Percentiles rank a stretch among this genome's conserved stretches.
Evolutionary conservation across 129 eudicot genomes (phyloP).

Genomic region (Gnaphalium uliginosum): DNA sequence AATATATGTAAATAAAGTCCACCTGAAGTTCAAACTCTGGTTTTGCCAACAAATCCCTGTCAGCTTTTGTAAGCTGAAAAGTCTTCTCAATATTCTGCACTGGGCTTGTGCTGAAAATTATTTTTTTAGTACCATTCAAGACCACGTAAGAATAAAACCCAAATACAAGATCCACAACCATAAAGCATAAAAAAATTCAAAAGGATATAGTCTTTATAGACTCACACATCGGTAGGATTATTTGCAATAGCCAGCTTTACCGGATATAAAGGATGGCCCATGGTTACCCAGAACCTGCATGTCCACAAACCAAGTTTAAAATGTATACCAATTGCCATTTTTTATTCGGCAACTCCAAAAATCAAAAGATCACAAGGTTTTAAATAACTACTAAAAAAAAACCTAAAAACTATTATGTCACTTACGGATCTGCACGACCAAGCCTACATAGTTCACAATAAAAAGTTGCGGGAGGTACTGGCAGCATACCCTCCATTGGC

Average conservation of each 20-base stretch:
- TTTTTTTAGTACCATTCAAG: not conserved
- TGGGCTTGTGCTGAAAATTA: conserved; percentile 65
- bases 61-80: conserved; percentile 79
- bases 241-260: conserved; percentile 73
- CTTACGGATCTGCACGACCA: conserved; percentile 97
- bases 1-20: conserved; percentile 15
- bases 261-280: conserved; percentile 71
- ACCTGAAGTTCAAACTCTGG: conserved; percentile 96
- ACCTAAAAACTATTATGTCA: too few species aligned
- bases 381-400: not conserved
- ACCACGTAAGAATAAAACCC: not conserved
- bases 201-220: not conserved
- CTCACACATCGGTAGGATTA: conserved; percentile 90
- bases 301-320: conserved; percentile 14
- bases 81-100: conserved; percentile 77
- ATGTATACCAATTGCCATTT: conserved; percentile 2
- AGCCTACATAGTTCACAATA: conserved; percentile 93
- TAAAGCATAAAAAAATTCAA: not conserved
- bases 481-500: conserved; percentile 67
- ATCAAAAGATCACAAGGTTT: not conserved
- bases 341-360: not conserved
- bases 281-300: conserved; percentile 81
- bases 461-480: conserved; percentile 64
- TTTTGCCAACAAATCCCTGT: conserved; percentile 70
- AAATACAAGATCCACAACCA: conserved; percentile 8